Evolutionary conservation across 2,329 filamentous ascomycete genomes (phyloP).

Genomic region (Beauveria scarabaeidicola): DNA sequence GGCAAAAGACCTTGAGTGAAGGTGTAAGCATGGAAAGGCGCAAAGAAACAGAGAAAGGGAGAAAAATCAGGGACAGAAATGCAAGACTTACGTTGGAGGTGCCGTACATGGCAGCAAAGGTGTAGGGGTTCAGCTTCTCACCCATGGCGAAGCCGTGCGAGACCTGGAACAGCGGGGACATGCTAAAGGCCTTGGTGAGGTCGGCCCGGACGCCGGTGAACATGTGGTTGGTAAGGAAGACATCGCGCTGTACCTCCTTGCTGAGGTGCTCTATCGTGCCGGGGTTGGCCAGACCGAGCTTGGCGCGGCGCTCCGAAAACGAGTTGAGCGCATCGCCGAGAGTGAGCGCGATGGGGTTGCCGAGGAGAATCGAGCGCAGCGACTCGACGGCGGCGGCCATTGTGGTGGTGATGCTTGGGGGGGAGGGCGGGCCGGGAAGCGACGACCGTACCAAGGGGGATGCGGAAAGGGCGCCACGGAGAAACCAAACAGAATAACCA

Average conservation of each 20-base stretch:
- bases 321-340: constrained; percentile 70
- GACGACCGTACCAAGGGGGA: constrained; percentile 17
- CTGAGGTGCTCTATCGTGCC: constrained; percentile 85
- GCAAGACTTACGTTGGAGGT: constrained; percentile 64
- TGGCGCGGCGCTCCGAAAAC: constrained; percentile 78
- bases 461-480: constrained; percentile 14
- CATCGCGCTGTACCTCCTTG: constrained; percentile 91
- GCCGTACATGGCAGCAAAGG: constrained; percentile 88
- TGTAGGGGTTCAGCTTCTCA: constrained; percentile 87
- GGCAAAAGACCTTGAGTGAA: constrained; percentile 69
- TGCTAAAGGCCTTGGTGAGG: constrained; percentile 91
- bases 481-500: constrained; percentile 10
- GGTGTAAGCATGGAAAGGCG: constrained; percentile 1
- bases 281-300: constrained; percentile 83
- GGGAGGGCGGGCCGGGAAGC: constrained; percentile 17
- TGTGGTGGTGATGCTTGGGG: constrained; percentile 21
- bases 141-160: constrained; percentile 96
- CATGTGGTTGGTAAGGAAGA: constrained; percentile 92
- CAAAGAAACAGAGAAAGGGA: neutral
- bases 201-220: constrained; percentile 95
- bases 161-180: constrained; percentile 89
- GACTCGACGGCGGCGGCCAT: constrained; percentile 46
- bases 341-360: constrained; percentile 63
- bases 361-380: constrained; percentile 55
- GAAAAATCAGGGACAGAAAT: neutral